phyloP scores from a whole-genome alignment of 768 basidiomycete species.

The Lyophyllum shimeji region DNA sequence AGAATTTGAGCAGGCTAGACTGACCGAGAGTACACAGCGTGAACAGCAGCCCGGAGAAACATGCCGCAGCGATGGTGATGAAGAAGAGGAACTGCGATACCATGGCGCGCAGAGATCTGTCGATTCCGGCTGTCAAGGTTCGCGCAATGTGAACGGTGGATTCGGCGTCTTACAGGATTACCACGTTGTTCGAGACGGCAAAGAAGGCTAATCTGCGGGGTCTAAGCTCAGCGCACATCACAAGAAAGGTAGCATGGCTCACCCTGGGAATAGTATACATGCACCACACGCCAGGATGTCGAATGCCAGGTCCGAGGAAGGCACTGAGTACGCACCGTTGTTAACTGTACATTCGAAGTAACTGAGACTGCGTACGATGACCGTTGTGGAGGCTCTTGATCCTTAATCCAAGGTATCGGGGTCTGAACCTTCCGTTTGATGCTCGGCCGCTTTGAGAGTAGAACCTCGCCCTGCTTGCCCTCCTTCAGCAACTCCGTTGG shows the following conservation, averaged over 20 bases:
- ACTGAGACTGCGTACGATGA: conserved; percentile 43
- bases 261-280: conserved; percentile 85
- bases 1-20: background rate
- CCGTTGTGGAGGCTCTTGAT: conserved; percentile 55
- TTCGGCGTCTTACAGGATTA: conserved; percentile 60
- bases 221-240: background rate
- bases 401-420: conserved; percentile 58
- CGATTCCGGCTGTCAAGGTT: background rate
- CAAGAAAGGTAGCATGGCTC: conserved; percentile 9
- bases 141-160: background rate
- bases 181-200: conserved; percentile 73
- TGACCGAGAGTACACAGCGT: conserved; percentile 47
- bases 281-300: conserved; percentile 84
- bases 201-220: conserved; percentile 69
- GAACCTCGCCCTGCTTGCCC: conserved; percentile 53
- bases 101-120: conserved; percentile 80
- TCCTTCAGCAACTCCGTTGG: conserved; percentile 70
- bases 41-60: conserved; percentile 75
- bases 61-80: conserved; percentile 71
- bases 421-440: conserved; percentile 44
- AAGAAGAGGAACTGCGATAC: conserved; percentile 78
- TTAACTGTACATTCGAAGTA: background rate
- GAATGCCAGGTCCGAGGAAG: conserved; percentile 65
- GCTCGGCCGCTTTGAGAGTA: conserved; percentile 67
- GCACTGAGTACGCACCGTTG: conserved; percentile 27